Evolutionary conservation across 148 eudicot genomes (phyloP).

Genomic region (Camellia japonica): DNA sequence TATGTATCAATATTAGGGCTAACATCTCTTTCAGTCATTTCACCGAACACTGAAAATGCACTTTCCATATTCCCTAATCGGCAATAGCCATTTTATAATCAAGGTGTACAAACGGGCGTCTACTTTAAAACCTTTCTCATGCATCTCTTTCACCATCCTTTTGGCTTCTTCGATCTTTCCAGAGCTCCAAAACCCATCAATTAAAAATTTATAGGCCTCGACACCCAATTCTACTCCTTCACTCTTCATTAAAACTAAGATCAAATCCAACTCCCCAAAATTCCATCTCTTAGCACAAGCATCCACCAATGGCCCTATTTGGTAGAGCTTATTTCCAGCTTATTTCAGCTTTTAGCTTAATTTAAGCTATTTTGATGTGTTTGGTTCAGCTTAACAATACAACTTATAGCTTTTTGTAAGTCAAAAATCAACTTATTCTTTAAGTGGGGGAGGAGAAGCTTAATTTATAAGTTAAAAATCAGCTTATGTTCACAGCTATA

Average conservation of each 20-base stretch:
- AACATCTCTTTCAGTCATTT: conserved; percentile 33
- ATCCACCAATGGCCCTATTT: conserved; percentile 35
- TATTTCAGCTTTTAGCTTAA: too few relatives aligned
- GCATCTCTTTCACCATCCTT: conserved; percentile 41
- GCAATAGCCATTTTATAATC: conserved; percentile 35
- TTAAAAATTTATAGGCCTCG: conserved; percentile 35
- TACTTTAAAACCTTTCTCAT: conserved; percentile 32
- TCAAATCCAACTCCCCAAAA: conserved; percentile 34
- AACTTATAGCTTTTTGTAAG: too few relatives aligned
- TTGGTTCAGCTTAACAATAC: too few relatives aligned
- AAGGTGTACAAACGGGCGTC: conserved; percentile 29
- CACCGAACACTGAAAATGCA: conserved; percentile 27
- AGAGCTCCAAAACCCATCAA: conserved; percentile 41
- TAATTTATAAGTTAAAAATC: too few relatives aligned
- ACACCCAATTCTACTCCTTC: conserved; percentile 33
- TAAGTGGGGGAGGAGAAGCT: too few relatives aligned
- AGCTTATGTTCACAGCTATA: too few relatives aligned
- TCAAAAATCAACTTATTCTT: too few relatives aligned
- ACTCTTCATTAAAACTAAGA: conserved; percentile 36
- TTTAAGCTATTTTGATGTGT: too few relatives aligned
- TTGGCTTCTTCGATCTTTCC: conserved; percentile 41
- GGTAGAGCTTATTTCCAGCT: too few relatives aligned
- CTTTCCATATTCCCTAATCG: conserved; percentile 24
- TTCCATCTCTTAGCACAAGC: conserved; percentile 46
- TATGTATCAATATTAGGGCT: conserved; percentile 23